Evolutionary conservation across 306 rosid genomes (phyloP).

Genomic region (Corylus americana): DNA sequence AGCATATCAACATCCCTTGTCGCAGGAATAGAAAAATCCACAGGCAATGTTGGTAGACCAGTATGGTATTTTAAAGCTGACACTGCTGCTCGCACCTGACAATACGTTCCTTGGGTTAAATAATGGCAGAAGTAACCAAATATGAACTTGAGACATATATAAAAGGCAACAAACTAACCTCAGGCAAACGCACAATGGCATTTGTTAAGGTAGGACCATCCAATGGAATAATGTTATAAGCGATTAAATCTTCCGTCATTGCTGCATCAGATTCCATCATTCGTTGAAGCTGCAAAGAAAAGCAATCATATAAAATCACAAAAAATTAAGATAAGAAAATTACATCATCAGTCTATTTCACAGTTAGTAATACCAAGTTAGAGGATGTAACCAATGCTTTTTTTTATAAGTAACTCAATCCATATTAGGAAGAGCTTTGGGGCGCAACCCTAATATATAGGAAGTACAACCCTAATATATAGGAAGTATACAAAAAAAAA

Average conservation of each 20-base stretch:
- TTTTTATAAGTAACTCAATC: no score
- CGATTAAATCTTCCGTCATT: slow-evolving; percentile 81
- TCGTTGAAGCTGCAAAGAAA: slow-evolving; percentile 65
- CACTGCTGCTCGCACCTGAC: slow-evolving; percentile 85
- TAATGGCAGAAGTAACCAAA: slow-evolving; percentile 6
- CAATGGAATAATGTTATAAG: slow-evolving; percentile 87
- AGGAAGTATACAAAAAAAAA: no score
- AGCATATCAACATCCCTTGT: slow-evolving; percentile 69
- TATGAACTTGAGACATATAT: slow-evolving; percentile 12
- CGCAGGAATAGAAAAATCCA: slow-evolving; percentile 49
- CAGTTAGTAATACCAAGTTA: background rate
- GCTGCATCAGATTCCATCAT: slow-evolving; percentile 87
- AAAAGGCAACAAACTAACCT: slow-evolving; percentile 52
- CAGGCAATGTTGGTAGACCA: slow-evolving; percentile 76
- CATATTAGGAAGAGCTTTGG: no score
- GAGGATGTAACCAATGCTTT: background rate
- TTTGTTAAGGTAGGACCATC: slow-evolving; percentile 78
- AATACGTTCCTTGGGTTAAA: slow-evolving; percentile 26
- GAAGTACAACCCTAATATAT: no score
- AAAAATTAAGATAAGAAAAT: background rate
- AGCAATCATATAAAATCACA: slow-evolving; percentile 13
- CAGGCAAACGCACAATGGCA: slow-evolving; percentile 56
- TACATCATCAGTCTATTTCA: background rate
- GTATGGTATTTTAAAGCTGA: slow-evolving; percentile 63
- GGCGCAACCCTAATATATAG: no score